These are phyloP conservation scores for Rhipidocladum racemiflorum DNA, from an alignment of 176 grass and related monocot species.

Conservation along the genomic window DNA sequence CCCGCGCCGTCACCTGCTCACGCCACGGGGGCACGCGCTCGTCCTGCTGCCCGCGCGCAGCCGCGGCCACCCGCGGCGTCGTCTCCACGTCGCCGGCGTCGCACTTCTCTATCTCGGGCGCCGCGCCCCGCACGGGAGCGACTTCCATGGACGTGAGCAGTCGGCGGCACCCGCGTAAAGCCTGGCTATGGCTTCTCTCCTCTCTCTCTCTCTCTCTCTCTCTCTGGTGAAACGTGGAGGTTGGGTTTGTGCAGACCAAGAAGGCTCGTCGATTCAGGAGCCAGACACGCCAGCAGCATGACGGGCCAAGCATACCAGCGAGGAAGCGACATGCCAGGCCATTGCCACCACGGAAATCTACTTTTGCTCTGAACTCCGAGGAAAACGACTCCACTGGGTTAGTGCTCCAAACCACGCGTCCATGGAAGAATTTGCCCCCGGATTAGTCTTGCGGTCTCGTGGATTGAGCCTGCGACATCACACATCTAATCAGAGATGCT, in stretches of 20 bases:
- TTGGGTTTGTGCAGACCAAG: neutral
- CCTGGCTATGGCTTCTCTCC: neutral
- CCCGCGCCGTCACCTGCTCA: slow-evolving; percentile 59
- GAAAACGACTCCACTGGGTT: neutral
- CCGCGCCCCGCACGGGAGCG: neutral
- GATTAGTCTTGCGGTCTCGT: no score
- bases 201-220: no score
- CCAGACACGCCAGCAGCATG: neutral
- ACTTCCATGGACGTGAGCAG: slow-evolving; percentile 22
- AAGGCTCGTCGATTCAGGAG: neutral
- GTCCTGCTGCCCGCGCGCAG: neutral
- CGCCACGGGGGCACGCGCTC: slow-evolving; percentile 53
- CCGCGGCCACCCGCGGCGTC: neutral
- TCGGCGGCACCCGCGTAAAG: neutral
- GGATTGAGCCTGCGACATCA: no score
- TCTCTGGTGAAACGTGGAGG: neutral
- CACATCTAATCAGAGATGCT: neutral
- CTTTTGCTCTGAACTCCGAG: neutral
- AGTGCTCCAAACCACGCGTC: neutral
- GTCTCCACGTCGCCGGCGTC: neutral
- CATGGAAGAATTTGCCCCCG: neutral
- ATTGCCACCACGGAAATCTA: no score
- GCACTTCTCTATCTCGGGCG: slow-evolving; percentile 26
- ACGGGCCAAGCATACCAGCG: no score
- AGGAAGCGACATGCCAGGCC: no score